Evolutionary conservation across 305 asterid species (phyloP).

Genomic region (Stenogyne calaminthoides): DNA sequence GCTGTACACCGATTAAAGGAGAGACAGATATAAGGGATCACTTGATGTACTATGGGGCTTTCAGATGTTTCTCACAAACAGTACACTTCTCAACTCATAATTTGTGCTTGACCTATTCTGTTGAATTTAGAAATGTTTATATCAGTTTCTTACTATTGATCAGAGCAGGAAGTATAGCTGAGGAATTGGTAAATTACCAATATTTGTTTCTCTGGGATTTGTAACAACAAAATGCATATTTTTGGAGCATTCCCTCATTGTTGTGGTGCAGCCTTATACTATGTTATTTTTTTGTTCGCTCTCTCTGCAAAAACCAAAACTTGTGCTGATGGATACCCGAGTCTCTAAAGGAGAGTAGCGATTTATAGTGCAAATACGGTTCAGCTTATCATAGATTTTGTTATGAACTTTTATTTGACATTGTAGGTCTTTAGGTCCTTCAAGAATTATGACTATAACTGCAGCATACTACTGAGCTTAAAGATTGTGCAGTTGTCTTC

Average conservation of each 20-base stretch:
- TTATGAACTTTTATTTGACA: no score
- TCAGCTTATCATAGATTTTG: background rate
- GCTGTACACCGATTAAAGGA: constrained; percentile 78
- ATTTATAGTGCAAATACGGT: background rate
- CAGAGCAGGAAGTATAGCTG: background rate
- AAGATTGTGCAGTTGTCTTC: background rate
- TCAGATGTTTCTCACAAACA: constrained; percentile 93
- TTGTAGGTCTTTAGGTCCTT: background rate
- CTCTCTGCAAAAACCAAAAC: background rate
- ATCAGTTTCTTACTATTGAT: background rate
- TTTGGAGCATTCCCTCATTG: background rate
- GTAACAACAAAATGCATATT: background rate
- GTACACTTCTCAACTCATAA: constrained; percentile 46
- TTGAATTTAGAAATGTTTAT: constrained; percentile 2
- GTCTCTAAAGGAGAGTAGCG: background rate
- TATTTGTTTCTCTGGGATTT: background rate
- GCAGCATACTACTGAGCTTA: background rate
- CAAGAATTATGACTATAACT: background rate
- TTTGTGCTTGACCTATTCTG: constrained; percentile 1
- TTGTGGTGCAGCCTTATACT: background rate
- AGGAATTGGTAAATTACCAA: background rate
- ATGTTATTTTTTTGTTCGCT: background rate
- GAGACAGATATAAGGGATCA: constrained; percentile 75
- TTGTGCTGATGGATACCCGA: background rate
- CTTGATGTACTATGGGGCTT: constrained; percentile 79